Evolutionary conservation across 1,139 yeast species (phyloP).

Genomic region (Geotrichum candidum): DNA sequence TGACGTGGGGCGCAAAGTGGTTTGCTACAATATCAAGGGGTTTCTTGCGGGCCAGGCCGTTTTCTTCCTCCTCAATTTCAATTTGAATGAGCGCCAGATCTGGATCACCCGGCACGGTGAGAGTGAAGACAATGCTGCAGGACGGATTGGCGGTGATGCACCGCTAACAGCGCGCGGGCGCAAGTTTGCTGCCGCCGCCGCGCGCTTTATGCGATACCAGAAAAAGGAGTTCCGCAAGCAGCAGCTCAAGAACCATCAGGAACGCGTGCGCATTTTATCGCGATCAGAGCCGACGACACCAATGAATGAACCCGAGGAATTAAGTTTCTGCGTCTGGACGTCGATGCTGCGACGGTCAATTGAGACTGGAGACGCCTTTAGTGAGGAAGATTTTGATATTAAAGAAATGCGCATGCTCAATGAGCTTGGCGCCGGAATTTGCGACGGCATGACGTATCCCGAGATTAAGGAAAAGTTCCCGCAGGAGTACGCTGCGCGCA

Average conservation of each 20-base stretch:
- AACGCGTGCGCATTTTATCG: conserved; percentile 33
- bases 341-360: conserved; percentile 75
- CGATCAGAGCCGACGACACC: conserved; percentile 30
- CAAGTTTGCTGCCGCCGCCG: conserved; percentile 64
- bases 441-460: conserved; percentile 85
- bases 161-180: conserved; percentile 71
- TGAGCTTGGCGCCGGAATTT: conserved; percentile 87
- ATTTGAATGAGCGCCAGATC: conserved; percentile 82
- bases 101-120: conserved; percentile 97
- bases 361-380: conserved; percentile 68
- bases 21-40: conserved; percentile 86
- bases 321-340: conserved; percentile 88
- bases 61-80: conserved; percentile 83
- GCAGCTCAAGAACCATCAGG: conserved; percentile 51
- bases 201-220: conserved; percentile 68
- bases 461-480: conserved; percentile 71
- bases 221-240: conserved; percentile 60
- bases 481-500: conserved; percentile 68
- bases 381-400: conserved; percentile 55
- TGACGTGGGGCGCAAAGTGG: conserved; percentile 90
- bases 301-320: conserved; percentile 44
- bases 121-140: conserved; percentile 72
- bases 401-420: conserved; percentile 92
- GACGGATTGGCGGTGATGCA: conserved; percentile 92
- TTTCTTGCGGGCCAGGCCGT: conserved; percentile 91